A percentile compares a stretch with the other conserved stretches of the same genome.
Conservation (phyloP, 2,329 filamentous ascomycete genomes). For the Scedosporium apiospermum region DNA sequence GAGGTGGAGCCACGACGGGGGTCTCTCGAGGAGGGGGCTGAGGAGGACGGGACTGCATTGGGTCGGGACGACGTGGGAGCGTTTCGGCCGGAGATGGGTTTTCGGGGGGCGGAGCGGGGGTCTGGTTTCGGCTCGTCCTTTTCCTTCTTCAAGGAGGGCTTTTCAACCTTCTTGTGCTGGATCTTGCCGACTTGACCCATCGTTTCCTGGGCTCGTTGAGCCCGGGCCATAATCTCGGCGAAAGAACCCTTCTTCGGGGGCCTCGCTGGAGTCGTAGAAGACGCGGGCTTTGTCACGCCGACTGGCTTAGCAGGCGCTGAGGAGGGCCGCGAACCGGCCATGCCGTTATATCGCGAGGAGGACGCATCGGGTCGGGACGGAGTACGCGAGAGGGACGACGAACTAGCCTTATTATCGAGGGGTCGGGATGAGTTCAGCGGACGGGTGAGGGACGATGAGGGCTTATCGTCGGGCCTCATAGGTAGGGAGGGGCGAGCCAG, state of each 20-base stretch:
- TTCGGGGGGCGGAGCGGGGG: constrained; percentile 7
- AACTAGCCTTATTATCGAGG: background rate
- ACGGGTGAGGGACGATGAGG: background rate
- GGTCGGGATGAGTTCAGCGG: background rate
- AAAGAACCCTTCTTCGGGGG: constrained; percentile 65
- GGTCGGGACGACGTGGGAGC: background rate
- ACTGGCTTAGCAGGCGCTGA: constrained; percentile 7
- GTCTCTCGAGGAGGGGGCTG: background rate
- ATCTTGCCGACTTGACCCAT: constrained; percentile 60
- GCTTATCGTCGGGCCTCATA: background rate
- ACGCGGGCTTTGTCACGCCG: constrained; percentile 18
- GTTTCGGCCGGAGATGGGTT: background rate
- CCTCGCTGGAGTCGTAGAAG: constrained; percentile 31
- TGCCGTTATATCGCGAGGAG: constrained; percentile 7
- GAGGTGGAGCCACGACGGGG: constrained; percentile 10
- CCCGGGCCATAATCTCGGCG: constrained; percentile 64
- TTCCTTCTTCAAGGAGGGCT: constrained; percentile 44
- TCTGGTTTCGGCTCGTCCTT: constrained; percentile 32
- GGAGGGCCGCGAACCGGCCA: constrained; percentile 3
- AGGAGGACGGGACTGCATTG: background rate
- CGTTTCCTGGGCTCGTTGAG: constrained; percentile 52
- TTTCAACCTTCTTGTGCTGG: constrained; percentile 65
- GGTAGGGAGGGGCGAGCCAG: background rate
- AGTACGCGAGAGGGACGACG: background rate
- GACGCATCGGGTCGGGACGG: constrained; percentile 8